Percentiles rank a stretch among this genome's conserved stretches.
These are phyloP conservation scores for Fusarium tupiense DNA, from an alignment of 2,329 filamentous ascomycete genomes.

Conservation along the genomic window DNA sequence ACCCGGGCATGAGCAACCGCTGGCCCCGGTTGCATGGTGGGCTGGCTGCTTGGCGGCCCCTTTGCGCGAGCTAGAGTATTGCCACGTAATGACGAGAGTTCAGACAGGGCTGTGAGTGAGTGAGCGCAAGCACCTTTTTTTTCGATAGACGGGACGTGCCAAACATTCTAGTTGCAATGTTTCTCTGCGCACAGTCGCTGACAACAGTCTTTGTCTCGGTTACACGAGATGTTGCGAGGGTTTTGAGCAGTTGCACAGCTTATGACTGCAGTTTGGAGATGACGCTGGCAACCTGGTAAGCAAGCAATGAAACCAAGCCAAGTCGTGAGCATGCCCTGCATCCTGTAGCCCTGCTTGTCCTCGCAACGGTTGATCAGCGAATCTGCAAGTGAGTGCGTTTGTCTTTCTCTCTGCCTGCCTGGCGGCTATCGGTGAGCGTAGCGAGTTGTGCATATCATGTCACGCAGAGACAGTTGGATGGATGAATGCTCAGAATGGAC, in stretches of 20 bases:
- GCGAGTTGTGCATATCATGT: constrained; percentile 41
- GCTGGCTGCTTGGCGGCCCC: constrained; percentile 41
- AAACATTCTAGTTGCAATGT: constrained; percentile 10
- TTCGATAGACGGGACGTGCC: constrained; percentile 1
- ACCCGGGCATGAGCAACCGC: constrained; percentile 33
- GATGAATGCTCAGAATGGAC: constrained; percentile 13
- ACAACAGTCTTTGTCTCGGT: constrained; percentile 7
- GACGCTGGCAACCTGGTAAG: constrained; percentile 33
- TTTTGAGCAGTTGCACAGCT: constrained; percentile 22
- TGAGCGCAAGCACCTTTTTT: constrained; percentile 3
- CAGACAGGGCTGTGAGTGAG: constrained; percentile 29
- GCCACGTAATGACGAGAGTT: constrained; percentile 43
- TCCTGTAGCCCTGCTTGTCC: background rate
- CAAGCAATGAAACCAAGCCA: constrained; percentile 9
- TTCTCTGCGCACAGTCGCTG: background rate
- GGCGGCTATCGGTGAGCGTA: constrained; percentile 30
- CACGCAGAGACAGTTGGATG: constrained; percentile 38
- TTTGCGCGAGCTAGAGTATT: constrained; percentile 42
- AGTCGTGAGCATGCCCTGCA: constrained; percentile 5
- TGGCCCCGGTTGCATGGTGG: constrained; percentile 31
- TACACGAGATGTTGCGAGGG: constrained; percentile 18
- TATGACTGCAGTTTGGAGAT: constrained; percentile 34
- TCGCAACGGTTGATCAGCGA: background rate
- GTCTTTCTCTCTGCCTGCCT: constrained; percentile 29
- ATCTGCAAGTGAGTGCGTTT: background rate